Conservation (phyloP, 2,329 filamentous ascomycete genomes). For the Acrocalymma vagum region DNA sequence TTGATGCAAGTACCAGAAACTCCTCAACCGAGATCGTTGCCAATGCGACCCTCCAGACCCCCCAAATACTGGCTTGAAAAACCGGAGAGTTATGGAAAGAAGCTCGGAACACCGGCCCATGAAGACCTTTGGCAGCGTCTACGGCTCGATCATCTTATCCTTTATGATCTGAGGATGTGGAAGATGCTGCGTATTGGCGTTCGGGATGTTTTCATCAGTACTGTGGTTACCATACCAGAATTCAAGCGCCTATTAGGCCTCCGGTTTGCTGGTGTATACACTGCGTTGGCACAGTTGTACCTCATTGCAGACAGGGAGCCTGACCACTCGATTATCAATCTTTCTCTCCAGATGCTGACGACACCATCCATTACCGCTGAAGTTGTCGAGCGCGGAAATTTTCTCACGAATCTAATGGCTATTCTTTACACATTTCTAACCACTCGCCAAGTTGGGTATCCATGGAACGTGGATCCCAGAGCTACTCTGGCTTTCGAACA, state of each 20-base stretch:
- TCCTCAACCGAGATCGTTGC: slow-evolving; percentile 60
- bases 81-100: slow-evolving; percentile 72
- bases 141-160: slow-evolving; percentile 89
- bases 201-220: slow-evolving; percentile 93
- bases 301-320: slow-evolving; percentile 95
- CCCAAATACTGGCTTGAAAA: slow-evolving; percentile 88
- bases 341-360: slow-evolving; percentile 95
- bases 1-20: slow-evolving; percentile 83
- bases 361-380: slow-evolving; percentile 97
- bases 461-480: slow-evolving; percentile 84
- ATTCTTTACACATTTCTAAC: slow-evolving; percentile 98
- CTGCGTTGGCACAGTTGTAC: slow-evolving; percentile 90
- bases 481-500: slow-evolving; percentile 92
- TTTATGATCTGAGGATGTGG: slow-evolving; percentile 96
- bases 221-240: slow-evolving; percentile 91
- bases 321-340: slow-evolving; percentile 97
- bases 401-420: slow-evolving; percentile 91
- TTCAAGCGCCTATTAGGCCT: slow-evolving; percentile 95
- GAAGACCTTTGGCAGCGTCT: slow-evolving; percentile 92
- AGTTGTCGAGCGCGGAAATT: slow-evolving; percentile 93
- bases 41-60: slow-evolving; percentile 66
- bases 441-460: slow-evolving; percentile 92
- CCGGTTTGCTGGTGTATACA: slow-evolving; percentile 95
- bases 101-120: slow-evolving; percentile 71
- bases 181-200: slow-evolving; percentile 92